These are phyloP conservation scores for Diddensiella transvaalensis DNA, from an alignment of 805 yeast species.

Conservation along the genomic window DNA sequence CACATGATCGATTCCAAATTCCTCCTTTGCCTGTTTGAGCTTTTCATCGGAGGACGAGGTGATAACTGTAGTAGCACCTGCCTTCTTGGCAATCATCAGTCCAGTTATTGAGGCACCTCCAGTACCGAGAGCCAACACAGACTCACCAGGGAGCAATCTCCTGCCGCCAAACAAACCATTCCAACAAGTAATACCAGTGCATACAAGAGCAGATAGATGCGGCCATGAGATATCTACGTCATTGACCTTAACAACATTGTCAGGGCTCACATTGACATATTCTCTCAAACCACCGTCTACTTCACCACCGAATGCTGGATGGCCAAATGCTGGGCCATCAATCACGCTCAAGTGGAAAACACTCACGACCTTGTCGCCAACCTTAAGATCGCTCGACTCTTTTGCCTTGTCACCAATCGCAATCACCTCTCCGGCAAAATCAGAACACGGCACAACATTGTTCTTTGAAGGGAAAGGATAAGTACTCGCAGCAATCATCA, in stretches of 20 bases:
- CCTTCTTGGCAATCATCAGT: slow-evolving; percentile 13
- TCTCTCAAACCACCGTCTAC: slow-evolving; percentile 14
- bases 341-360: slow-evolving; percentile 3
- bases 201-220: slow-evolving; percentile 9
- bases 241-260: slow-evolving; percentile 6
- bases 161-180: slow-evolving; percentile 12
- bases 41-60: slow-evolving; percentile 16
- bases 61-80: slow-evolving; percentile 14
- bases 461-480: slow-evolving; percentile 4
- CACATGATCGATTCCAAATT: slow-evolving; percentile 8
- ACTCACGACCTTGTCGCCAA: slow-evolving; percentile 13
- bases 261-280: slow-evolving; percentile 2
- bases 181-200: slow-evolving; percentile 16
- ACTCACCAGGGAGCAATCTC: slow-evolving; percentile 10
- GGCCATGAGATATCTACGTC: slow-evolving; percentile 13
- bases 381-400: not conserved
- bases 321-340: not conserved
- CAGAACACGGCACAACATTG: slow-evolving; percentile 14
- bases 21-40: slow-evolving; percentile 6
- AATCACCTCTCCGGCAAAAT: slow-evolving; percentile 15
- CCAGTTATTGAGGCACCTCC: slow-evolving; percentile 15
- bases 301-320: slow-evolving; percentile 8
- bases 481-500: slow-evolving; percentile 3
- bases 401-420: slow-evolving; percentile 2
- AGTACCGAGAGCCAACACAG: slow-evolving; percentile 14